Conservation (phyloP, 768 basidiomycete species). For the Clitopilus passeckerianus region DNA sequence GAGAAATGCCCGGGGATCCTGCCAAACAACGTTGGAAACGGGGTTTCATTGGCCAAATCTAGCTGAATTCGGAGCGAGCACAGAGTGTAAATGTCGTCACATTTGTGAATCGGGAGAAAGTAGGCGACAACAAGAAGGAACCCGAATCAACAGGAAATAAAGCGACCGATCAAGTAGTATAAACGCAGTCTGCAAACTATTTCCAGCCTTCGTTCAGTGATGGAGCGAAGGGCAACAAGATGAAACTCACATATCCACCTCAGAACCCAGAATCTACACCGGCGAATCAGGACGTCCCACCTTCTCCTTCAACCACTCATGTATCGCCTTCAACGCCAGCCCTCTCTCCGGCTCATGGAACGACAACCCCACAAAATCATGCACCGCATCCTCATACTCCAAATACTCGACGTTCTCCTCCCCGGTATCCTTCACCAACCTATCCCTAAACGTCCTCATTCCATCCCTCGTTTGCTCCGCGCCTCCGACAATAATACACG, state of each 20-base stretch:
- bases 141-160: too few relatives aligned
- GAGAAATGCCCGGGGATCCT: too few relatives aligned
- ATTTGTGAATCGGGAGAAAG: too few relatives aligned
- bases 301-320: background rate
- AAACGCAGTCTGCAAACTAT: too few relatives aligned
- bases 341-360: background rate
- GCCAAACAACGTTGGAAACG: too few relatives aligned
- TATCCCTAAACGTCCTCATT: conserved; percentile 1
- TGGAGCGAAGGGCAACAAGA: background rate
- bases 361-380: background rate
- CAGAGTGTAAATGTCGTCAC: too few relatives aligned
- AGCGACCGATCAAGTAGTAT: too few relatives aligned
- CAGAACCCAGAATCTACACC: background rate
- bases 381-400: background rate
- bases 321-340: background rate
- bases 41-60: too few relatives aligned
- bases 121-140: too few relatives aligned
- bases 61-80: too few relatives aligned
- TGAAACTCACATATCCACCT: too few relatives aligned
- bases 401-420: background rate
- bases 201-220: too few relatives aligned
- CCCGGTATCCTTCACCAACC: background rate
- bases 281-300: background rate
- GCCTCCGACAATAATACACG: background rate
- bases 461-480: background rate